Conservation (phyloP, 768 basidiomycete species). For the Lenzites betulinus region DNA sequence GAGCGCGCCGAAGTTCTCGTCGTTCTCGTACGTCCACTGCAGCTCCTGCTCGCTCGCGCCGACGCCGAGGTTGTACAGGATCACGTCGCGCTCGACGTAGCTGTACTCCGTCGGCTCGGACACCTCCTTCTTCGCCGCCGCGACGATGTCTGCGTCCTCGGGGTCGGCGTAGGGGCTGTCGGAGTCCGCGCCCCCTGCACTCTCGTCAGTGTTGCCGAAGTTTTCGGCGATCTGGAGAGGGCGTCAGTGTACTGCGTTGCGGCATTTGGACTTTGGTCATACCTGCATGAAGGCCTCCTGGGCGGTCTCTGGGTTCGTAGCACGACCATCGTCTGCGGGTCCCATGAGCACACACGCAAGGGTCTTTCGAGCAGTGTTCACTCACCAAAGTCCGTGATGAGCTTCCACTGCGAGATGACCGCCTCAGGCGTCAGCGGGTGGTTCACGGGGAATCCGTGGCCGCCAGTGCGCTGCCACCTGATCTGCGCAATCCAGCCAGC, state of each 20-base stretch:
- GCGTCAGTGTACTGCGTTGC: neutral
- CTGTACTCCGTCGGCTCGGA: slow-evolving; percentile 59
- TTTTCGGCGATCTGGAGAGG: slow-evolving; percentile 54
- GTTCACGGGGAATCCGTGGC: slow-evolving; percentile 84
- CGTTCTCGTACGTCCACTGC: slow-evolving; percentile 87
- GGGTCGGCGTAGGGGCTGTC: slow-evolving; percentile 61
- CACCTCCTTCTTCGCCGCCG: slow-evolving; percentile 70
- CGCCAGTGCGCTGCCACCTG: slow-evolving; percentile 90
- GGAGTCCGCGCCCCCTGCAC: slow-evolving; percentile 19
- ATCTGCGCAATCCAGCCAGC: slow-evolving; percentile 94
- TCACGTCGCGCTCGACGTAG: slow-evolving; percentile 89
- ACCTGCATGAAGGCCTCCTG: slow-evolving; percentile 80
- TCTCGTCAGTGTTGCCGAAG: slow-evolving; percentile 47
- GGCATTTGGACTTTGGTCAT: slow-evolving; percentile 3
- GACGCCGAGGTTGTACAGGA: slow-evolving; percentile 93
- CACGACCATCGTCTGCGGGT: slow-evolving; percentile 68
- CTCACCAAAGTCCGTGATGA: slow-evolving; percentile 84
- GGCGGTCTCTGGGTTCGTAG: slow-evolving; percentile 77
- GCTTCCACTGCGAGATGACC: slow-evolving; percentile 75
- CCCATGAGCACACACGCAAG: neutral
- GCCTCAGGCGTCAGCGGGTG: slow-evolving; percentile 78
- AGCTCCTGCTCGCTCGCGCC: slow-evolving; percentile 94
- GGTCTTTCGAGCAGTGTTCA: slow-evolving; percentile 1
- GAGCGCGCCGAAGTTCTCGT: slow-evolving; percentile 81
- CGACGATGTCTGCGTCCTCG: slow-evolving; percentile 83